These are phyloP conservation scores for Cyamopsis tetragonoloba DNA, from an alignment of 306 rosid genomes.

Conservation along the genomic window DNA sequence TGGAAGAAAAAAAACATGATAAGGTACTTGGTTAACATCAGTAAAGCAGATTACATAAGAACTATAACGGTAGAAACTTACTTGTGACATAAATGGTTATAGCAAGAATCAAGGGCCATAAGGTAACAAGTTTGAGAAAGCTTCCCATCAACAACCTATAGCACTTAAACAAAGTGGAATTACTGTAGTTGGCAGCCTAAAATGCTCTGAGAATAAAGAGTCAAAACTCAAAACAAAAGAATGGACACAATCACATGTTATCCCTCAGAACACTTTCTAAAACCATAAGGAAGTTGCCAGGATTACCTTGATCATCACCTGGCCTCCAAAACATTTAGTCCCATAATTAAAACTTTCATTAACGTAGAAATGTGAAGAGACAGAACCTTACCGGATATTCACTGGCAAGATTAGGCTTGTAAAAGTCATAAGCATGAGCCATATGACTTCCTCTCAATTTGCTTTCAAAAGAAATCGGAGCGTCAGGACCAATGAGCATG, in stretches of 20 bases:
- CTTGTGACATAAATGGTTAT: slow-evolving; percentile 60
- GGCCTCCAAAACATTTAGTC: not conserved
- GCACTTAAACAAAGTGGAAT: slow-evolving; percentile 11
- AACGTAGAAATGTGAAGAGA: not conserved
- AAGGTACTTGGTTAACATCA: not conserved
- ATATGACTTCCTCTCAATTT: slow-evolving; percentile 78
- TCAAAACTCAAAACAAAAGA: not conserved
- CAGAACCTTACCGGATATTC: slow-evolving; percentile 74
- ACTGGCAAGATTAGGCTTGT: slow-evolving; percentile 95
- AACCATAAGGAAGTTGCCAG: slow-evolving; percentile 5
- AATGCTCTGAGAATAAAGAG: not conserved
- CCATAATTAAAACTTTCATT: not conserved
- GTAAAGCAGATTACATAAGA: not conserved
- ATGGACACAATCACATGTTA: not conserved
- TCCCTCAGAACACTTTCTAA: not conserved
- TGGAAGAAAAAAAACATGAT: slow-evolving; percentile 30
- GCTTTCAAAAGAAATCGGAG: slow-evolving; percentile 85
- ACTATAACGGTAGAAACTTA: slow-evolving; percentile 35
- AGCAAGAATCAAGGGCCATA: slow-evolving; percentile 85
- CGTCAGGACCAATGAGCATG: slow-evolving; percentile 74
- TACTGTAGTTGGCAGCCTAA: slow-evolving; percentile 13
- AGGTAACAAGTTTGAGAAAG: slow-evolving; percentile 90
- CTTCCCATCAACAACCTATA: slow-evolving; percentile 90
- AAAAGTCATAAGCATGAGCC: slow-evolving; percentile 85
- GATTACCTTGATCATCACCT: not conserved